phyloP scores from a whole-genome alignment of 2,329 filamentous ascomycete species.

The Fusarium sp. region DNA sequence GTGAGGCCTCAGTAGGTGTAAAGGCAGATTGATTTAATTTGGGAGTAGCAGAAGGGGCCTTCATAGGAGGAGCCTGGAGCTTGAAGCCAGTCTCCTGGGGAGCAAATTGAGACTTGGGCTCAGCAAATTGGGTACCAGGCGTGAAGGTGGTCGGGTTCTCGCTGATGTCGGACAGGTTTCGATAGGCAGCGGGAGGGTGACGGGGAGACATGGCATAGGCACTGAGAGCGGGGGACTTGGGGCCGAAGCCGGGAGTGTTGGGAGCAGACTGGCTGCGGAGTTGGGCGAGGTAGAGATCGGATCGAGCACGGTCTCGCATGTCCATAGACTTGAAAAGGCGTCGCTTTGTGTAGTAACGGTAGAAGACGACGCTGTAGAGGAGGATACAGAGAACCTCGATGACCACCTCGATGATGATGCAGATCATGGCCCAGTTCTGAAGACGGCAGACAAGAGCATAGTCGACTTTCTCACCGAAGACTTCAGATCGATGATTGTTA shows the following conservation, averaged over 20 bases:
- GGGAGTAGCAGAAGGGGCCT: conserved; percentile 81
- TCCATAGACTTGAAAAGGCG: conserved; percentile 97
- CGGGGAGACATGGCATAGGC: conserved; percentile 66
- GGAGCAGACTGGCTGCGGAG: conserved; percentile 87
- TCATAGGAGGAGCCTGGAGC: conserved; percentile 84
- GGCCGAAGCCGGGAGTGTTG: conserved; percentile 90
- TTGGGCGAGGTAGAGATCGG: conserved; percentile 92
- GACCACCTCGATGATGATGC: conserved; percentile 96
- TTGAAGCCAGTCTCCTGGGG: conserved; percentile 73
- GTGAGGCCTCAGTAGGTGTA: conserved; percentile 56
- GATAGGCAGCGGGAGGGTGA: conserved; percentile 67
- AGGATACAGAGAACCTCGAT: conserved; percentile 90
- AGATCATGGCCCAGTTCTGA: conserved; percentile 93
- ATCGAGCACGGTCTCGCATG: conserved; percentile 89
- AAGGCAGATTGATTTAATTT: conserved; percentile 73
- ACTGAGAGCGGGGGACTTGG: conserved; percentile 67
- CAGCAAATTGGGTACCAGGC: conserved; percentile 64
- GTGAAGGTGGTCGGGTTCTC: conserved; percentile 62
- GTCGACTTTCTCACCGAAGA: conserved; percentile 84
- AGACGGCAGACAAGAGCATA: conserved; percentile 93
- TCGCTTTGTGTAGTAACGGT: conserved; percentile 96
- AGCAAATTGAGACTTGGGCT: conserved; percentile 71
- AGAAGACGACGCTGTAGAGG: conserved; percentile 95
- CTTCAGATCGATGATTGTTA: conserved; percentile 80
- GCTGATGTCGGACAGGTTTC: conserved; percentile 58